Evolutionary conservation across 495 filamentous ascomycete species (phyloP), one percentile per base, ranked within the genome.

Genomic region (Hamigera avellanea): DNA sequence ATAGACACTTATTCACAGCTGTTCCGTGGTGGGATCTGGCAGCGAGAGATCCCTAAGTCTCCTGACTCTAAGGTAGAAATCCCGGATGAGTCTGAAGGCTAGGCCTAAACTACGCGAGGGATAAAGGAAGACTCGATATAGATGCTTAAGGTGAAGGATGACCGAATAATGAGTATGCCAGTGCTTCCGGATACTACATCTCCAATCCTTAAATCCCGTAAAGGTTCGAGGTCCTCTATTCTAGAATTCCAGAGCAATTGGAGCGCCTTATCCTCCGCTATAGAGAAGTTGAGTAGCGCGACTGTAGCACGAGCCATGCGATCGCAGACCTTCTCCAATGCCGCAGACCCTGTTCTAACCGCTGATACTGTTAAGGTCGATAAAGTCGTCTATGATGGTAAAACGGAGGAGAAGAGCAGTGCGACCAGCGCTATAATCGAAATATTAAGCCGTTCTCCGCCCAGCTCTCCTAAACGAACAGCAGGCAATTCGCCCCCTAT

Each of bases 1-100:
- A 77, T 81, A 47, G 74, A 83, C 43, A 95, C 86, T 4, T 59
- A 75, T 23, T 59, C 71, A 30, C 83, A 93, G 49, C 54, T 61
- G 17, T 86, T 86, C 67, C 73, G 91, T 41, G 91, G 87, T 12
- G 91, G 93, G 1, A 83, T 96, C n/a, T 98, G 85, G 75, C 61
- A 71, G 40, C 73, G 78, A 37, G 78, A 81, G 18, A 62, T 56
- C 53, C 45, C 65, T 3, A 58, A 56, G 10, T 28, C 50, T 2
- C 29, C 52, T 2, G 70, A 70, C 41, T 51, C 62, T 4, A 55
- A 68, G 25, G 62, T 65, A 16, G 76, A 72, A 26, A 64, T 67
- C 21, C 60, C 76, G 17, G 72, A 79, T 43, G 71, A 78, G 37
- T 55, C 56, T 21, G 78, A 70, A 1, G 62, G 69, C 33, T 60